Conservation (phyloP, 2,329 filamentous ascomycete genomes). For the Ascochyta fabae region DNA sequence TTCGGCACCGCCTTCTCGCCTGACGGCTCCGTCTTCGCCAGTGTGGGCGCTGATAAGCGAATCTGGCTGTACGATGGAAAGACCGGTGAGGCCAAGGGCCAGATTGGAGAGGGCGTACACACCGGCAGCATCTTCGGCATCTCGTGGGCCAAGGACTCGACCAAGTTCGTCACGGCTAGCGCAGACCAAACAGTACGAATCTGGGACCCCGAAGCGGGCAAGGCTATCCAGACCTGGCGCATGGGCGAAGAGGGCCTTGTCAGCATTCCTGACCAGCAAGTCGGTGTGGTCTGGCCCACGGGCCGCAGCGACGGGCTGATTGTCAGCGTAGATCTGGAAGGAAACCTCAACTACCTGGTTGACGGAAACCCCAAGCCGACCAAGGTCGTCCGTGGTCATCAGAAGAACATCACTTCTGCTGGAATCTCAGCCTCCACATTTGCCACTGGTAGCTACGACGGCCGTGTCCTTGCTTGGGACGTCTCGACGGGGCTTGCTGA, state of each 20-base stretch:
- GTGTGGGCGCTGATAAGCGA: constrained; percentile 87
- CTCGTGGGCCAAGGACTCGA: constrained; percentile 87
- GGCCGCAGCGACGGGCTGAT: constrained; percentile 84
- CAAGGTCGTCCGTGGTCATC: constrained; percentile 82
- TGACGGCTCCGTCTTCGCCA: constrained; percentile 81
- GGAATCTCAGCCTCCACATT: constrained; percentile 68
- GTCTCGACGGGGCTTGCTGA: constrained; percentile 70
- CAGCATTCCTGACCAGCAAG: constrained; percentile 84
- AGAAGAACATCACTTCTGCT: constrained; percentile 86
- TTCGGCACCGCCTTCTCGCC: constrained; percentile 89
- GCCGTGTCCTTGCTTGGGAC: constrained; percentile 86
- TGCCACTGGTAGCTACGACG: constrained; percentile 92
- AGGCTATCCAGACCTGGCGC: constrained; percentile 80
- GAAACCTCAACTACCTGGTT: constrained; percentile 87
- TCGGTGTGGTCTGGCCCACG: constrained; percentile 88
- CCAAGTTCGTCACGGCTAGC: constrained; percentile 85
- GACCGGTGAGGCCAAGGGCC: constrained; percentile 80
- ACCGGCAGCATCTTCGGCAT: constrained; percentile 92
- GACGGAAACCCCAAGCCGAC: constrained; percentile 73
- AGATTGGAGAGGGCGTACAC: constrained; percentile 84
- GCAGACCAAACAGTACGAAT: constrained; percentile 94
- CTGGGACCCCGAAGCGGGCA: constrained; percentile 86
- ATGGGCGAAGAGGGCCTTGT: constrained; percentile 76
- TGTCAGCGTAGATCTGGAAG: constrained; percentile 86
- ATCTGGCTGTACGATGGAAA: constrained; percentile 98